A percentile compares a stretch with the other conserved stretches of the same genome.
These are phyloP conservation scores for Taxillus chinensis DNA, from an alignment of 164 flowering plant genomes.

Conservation along the genomic window DNA sequence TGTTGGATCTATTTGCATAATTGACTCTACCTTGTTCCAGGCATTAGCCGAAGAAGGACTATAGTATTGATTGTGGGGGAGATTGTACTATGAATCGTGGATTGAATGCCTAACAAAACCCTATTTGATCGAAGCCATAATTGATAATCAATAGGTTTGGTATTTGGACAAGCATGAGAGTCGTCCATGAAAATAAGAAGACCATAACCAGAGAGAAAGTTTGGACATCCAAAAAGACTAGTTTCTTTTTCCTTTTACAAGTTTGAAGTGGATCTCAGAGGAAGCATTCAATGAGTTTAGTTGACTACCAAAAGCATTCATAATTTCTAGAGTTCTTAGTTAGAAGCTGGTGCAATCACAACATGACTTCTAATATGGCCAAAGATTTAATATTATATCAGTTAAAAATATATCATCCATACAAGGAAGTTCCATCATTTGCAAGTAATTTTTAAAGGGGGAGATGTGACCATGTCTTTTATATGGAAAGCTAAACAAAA, in stretches of 20 bases:
- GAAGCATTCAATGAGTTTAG: neutral
- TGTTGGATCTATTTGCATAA: conserved; percentile 1
- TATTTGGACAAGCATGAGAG: neutral
- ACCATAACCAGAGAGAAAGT: neutral
- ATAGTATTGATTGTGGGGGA: neutral
- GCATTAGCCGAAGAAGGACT: neutral
- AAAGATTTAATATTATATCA: neutral
- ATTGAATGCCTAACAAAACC: neutral
- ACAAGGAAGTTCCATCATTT: neutral
- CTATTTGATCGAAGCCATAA: neutral
- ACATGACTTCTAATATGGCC: neutral
- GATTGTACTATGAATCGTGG: neutral
- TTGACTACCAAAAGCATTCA: neutral
- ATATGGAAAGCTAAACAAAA: neutral
- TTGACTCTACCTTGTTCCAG: neutral
- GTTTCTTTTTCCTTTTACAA: neutral
- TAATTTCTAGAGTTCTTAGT: neutral
- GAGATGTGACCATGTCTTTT: neutral
- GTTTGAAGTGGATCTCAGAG: neutral
- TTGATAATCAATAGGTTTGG: neutral
- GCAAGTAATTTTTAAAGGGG: neutral
- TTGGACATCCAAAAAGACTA: neutral
- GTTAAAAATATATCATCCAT: neutral
- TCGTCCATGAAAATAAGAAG: neutral
- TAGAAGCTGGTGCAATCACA: neutral